Evolutionary conservation across 208 protist species (phyloP).

Genomic region (Sergeia podlipaevii): DNA sequence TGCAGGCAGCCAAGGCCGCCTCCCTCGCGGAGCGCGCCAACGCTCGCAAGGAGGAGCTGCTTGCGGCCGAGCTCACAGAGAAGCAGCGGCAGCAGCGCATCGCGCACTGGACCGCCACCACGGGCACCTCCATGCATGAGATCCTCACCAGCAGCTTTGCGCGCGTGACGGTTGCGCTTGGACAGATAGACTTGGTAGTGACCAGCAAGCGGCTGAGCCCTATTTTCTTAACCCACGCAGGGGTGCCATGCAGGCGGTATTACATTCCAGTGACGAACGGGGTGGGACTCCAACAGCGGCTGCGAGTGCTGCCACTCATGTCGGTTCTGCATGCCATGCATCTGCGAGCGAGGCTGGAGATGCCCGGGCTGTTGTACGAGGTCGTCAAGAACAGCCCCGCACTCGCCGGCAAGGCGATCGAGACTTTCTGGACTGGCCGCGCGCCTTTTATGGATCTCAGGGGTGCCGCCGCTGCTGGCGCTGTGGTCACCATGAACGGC

Average conservation of each 20-base stretch:
- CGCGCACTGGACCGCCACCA: slow-evolving; percentile 21
- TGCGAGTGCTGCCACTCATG: slow-evolving; percentile 75
- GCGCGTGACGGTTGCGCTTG: slow-evolving; percentile 60
- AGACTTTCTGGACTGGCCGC: slow-evolving; percentile 61
- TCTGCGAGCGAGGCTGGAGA: slow-evolving; percentile 48
- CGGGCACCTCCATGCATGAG: slow-evolving; percentile 40
- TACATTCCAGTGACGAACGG: slow-evolving; percentile 55
- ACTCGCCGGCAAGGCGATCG: slow-evolving; percentile 57
- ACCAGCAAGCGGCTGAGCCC: slow-evolving; percentile 51
- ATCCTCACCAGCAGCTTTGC: slow-evolving; percentile 37
- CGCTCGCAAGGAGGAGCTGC: background rate
- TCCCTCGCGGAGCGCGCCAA: background rate
- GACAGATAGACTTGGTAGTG: slow-evolving; percentile 72
- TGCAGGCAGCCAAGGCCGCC: background rate
- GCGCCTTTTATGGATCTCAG: slow-evolving; percentile 46
- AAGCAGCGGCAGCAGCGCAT: slow-evolving; percentile 27
- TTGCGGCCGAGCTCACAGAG: background rate
- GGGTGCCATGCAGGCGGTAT: slow-evolving; percentile 47
- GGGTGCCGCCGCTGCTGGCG: slow-evolving; percentile 32
- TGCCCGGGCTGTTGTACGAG: slow-evolving; percentile 79
- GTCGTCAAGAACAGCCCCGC: slow-evolving; percentile 76
- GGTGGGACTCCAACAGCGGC: slow-evolving; percentile 68
- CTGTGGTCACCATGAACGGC: no score
- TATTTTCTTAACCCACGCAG: slow-evolving; percentile 44
- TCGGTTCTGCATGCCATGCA: slow-evolving; percentile 69